Evolutionary conservation across 73 alveolate genomes (phyloP), one percentile per base, ranked within the genome.

Genomic region (Tetrahymena thermophila): DNA sequence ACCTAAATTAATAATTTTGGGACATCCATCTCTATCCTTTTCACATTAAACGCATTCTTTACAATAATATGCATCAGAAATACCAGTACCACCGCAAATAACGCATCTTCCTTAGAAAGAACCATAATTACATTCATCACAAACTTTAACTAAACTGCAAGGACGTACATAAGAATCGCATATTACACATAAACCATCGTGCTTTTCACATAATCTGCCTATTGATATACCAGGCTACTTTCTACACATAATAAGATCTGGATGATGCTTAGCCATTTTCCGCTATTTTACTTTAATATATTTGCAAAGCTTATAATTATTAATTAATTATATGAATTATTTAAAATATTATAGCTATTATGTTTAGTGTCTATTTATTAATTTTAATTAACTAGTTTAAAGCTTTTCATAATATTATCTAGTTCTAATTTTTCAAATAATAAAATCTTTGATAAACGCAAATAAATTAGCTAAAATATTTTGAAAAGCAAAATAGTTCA

Each of bases 1-100:
- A 19, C 99, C 99, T 85, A 99, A 97, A 96, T 99, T 99, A 43
- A 99, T 99, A 40, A 99, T 99, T 97, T 99, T 99, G 25, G 99
- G 99, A 96, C 99, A 99, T 71, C 99, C 99, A 97, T 99, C 99
- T 83, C 99, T 98, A 97, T 99, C 99, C 96, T 98, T 98, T 94
- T 99, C 99, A 94, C 97, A 89, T 94, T 97, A 93, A 11, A 97
- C 97, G 94, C 99, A 98, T 96, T 98, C 99, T 96, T 97, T 98
- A 96, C 99, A 99, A 94, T 99, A 99, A 97, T 99, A 99, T 21
- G 99, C 99, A 96, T 99, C 99, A 34, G 99, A 97, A 50, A 99
- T 98, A 28, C 99, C 99, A 35, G 98, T 98, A 9, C 99, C 99
- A 5, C 99, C 99, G 93, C 99, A 99, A 23, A 99, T 98, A 21